Conservation (phyloP, 2,329 filamentous ascomycete species). For the Cadophora sp. region DNA sequence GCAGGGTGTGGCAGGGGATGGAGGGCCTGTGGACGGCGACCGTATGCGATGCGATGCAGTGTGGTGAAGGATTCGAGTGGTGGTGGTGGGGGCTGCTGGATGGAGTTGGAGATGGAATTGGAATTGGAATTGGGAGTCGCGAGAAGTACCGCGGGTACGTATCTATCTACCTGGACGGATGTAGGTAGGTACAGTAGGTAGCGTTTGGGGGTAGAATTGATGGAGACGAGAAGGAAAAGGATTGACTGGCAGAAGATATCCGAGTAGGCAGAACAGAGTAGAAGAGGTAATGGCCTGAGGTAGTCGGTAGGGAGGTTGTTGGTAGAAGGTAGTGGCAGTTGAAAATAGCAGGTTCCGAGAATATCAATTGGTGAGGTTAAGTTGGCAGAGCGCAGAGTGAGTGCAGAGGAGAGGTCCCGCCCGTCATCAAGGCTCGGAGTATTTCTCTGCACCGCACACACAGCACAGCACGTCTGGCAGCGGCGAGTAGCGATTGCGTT, state of each 20-base stretch:
- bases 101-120: neutral
- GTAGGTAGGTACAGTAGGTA: too few species aligned
- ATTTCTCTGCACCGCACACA: constrained; percentile 2
- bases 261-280: neutral
- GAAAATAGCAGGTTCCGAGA: neutral
- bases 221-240: neutral
- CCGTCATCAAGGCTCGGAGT: neutral
- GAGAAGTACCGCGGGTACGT: neutral
- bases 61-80: neutral
- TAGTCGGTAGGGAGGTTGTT: neutral
- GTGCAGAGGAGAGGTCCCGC: too few species aligned
- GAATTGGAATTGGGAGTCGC: neutral
- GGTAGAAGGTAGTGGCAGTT: neutral
- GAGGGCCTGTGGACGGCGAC: neutral
- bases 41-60: constrained; percentile 4
- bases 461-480: neutral
- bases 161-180: neutral
- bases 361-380: neutral
- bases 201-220: neutral
- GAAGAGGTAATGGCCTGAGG: neutral
- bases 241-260: neutral
- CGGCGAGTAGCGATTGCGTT: too few species aligned
- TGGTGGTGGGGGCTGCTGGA: neutral
- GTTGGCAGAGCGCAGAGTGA: too few species aligned
- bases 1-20: neutral